Conservation (phyloP, 2,329 filamentous ascomycete genomes). For the Ascochyta koolunga region DNA sequence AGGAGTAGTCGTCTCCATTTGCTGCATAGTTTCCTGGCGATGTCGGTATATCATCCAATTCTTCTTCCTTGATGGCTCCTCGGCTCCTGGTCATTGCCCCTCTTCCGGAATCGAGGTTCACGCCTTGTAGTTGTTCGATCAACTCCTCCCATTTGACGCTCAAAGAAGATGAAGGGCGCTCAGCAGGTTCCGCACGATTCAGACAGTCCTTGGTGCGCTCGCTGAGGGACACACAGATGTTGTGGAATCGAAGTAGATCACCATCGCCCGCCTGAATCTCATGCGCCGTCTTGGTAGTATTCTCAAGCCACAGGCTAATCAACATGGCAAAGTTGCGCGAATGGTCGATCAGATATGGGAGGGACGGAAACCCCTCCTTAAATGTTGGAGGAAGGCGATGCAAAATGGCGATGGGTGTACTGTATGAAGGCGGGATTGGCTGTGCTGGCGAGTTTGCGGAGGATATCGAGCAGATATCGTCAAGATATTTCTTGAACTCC, state of each 20-base stretch:
- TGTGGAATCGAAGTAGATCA: slow-evolving; percentile 57
- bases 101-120: slow-evolving; percentile 39
- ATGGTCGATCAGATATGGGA: slow-evolving; percentile 92
- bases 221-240: slow-evolving; percentile 55
- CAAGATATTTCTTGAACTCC: slow-evolving; percentile 85
- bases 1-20: slow-evolving; percentile 33
- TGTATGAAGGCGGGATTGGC: slow-evolving; percentile 81
- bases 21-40: slow-evolving; percentile 33
- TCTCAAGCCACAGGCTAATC: slow-evolving; percentile 78
- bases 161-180: slow-evolving; percentile 56
- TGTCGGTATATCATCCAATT: slow-evolving; percentile 29
- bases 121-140: slow-evolving; percentile 54
- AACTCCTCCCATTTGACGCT: slow-evolving; percentile 61
- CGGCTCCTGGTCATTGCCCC: slow-evolving; percentile 42
- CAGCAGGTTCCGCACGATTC: slow-evolving; percentile 58
- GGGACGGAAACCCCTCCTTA: slow-evolving; percentile 87
- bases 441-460: slow-evolving; percentile 65
- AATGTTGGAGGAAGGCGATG: slow-evolving; percentile 79
- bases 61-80: slow-evolving; percentile 34
- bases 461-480: slow-evolving; percentile 82
- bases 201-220: slow-evolving; percentile 58
- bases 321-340: slow-evolving; percentile 83
- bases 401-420: slow-evolving; percentile 88
- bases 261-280: slow-evolving; percentile 51
- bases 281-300: slow-evolving; percentile 45